phyloP scores from a whole-genome alignment of 2,329 filamentous ascomycete species.

The Apiospora malaysiana region DNA sequence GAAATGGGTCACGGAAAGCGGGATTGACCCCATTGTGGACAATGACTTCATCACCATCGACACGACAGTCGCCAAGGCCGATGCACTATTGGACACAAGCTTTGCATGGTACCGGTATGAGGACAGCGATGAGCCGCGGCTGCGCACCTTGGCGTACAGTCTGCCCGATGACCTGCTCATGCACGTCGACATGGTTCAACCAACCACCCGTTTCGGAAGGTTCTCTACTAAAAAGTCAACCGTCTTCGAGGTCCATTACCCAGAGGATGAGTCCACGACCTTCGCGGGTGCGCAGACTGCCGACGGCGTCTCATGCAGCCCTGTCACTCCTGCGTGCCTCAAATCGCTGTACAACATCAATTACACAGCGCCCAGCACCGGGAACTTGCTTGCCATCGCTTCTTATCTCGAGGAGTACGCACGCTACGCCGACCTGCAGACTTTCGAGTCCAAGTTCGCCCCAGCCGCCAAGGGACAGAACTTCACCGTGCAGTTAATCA shows the following conservation, averaged over 20 bases:
- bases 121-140: constrained; percentile 46
- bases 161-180: constrained; percentile 60
- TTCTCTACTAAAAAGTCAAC: constrained; percentile 50
- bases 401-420: constrained; percentile 43
- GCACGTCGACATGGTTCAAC: constrained; percentile 68
- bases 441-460: constrained; percentile 57
- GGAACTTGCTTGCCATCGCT: constrained; percentile 50
- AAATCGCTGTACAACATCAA: constrained; percentile 54
- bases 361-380: constrained; percentile 42
- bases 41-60: constrained; percentile 64
- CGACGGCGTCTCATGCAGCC: constrained; percentile 23
- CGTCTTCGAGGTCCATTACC: constrained; percentile 36
- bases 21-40: constrained; percentile 59
- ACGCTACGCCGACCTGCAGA: constrained; percentile 46
- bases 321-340: constrained; percentile 55
- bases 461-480: constrained; percentile 57
- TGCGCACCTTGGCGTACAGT: constrained; percentile 63
- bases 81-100: constrained; percentile 60
- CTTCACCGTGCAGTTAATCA: constrained; percentile 62
- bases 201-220: constrained; percentile 67
- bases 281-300: neutral
- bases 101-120: constrained; percentile 62
- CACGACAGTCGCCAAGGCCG: constrained; percentile 56
- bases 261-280: neutral
- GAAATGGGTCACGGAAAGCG: constrained; percentile 29